Evolutionary conservation across 148 eudicot genomes (phyloP), one percentile per base, ranked within the genome.

Genomic region (Dianthus caryophyllus): DNA sequence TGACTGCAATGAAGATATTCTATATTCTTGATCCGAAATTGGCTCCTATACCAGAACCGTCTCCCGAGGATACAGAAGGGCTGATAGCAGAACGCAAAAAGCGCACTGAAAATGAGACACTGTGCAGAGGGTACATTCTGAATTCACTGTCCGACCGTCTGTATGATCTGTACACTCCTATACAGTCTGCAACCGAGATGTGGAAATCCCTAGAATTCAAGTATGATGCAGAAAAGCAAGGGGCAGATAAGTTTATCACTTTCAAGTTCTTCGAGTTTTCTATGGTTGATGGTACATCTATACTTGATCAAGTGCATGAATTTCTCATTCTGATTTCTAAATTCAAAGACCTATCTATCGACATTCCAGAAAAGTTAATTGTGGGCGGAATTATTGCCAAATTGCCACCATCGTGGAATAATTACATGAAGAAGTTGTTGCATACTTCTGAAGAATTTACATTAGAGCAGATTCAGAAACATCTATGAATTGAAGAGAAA

Each of bases 341-440:
- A n/a, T 20, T 69, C 5, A n/a, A 46, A 2, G 72, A 69, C 44
- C 13, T 69, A 1, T 1, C 0, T 0, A 30, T 69, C 0, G 6
- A 2, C 4, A 27, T 53, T 53, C 21, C 31, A 20, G 26, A 53
- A 27, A 6, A 30, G 1, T 22, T 68, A 24, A 6, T 49, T 41
- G 73, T 74, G 1, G 64, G 64, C 17, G 68, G 48, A 0, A 62
- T 73, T 2, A 62, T 74, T 52, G 47, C 69, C 0, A 69, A 69
- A 18, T 18, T 69, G 7, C 44, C 72, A 4, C 13, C 55, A 1
- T 1, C 27, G 12, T 57, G 72, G 64, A 69, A 69, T 27, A 43
- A 25, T 13, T 69, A 56, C 14, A 41, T n/a, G 22, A 68, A 68
- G 39, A 68, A 55, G 18, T 13, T 68, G 15, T 18, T 67, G 36